Evolutionary conservation across 1,139 yeast species (phyloP), one percentile per base, ranked within the genome.

Genomic region (Blastobotrys aristatus): DNA sequence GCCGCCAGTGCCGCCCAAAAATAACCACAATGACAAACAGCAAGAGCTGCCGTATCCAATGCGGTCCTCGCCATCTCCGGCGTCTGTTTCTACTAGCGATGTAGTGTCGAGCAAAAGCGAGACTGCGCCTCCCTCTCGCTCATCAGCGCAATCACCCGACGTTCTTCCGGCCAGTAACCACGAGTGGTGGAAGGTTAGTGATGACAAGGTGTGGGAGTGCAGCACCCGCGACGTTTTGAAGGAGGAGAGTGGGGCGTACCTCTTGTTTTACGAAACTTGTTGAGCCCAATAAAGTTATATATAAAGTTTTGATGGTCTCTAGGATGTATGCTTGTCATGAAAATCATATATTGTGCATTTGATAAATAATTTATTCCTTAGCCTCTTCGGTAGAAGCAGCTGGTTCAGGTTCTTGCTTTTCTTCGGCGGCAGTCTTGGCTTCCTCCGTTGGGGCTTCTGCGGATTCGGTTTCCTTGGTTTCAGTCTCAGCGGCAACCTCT

Each of bases 111-210:
- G 55, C 4, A 35, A 45, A 43, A 39, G 34, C 50, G 44, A 30
- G 27, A 8, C 16, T 21, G n/a, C n/a, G n/a, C 33, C 37, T 4
- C 16, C 6, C 8, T 3, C 16, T 13, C 27, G 27, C 8, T 24
- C 27, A 24, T 6, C 5, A 5, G 5, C 27, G 27, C 27, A 30
- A 13, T 14, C 24, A 13, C 24, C 35, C 3, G 42, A 37, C 24
- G 38, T 44, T 3, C 33, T 37, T 6, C 47, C 47, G 2, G 26
- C 47, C 5, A 31, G 38, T 14, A 5, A n/a, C 7, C 32, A 38
- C 49, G 73, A 76, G 16, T 90, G 79, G 70, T 90, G 97, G 97
- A 75, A 86, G 57, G 79, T 89, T 26, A 86, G 94, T 54, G 97
- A 90, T 65, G 74, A 87, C 2, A 72, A 70, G 35, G 78, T 84